Base-by-base conservation (phyloP, 768 basidiomycete species). In the Termitomyces sp. region DNA sequence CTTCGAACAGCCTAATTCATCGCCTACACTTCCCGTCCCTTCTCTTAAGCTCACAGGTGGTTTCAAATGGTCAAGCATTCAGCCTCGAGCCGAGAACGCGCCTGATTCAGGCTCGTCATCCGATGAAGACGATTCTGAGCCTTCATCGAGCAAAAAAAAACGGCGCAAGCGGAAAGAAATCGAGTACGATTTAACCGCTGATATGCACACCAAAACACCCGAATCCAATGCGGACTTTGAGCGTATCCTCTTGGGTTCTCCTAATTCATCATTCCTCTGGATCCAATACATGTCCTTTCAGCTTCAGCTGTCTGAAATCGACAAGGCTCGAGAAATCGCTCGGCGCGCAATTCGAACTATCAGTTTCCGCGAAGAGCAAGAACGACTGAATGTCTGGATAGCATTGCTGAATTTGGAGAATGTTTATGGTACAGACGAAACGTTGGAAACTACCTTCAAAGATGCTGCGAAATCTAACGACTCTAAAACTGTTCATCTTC, bases 251-350 rank as follows among this genome's bases (percentile, higher is more conserved):
- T 79, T 98, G 36, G 91, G 92, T 27, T 94, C 96, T 0, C 96
- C 97, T 1, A 94, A 97, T 67, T 98, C 95, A 7, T 98, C 97
- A 0, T 97, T 89, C 72, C 80, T 98, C 32, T 99, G 97, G 97
- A 87, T 99, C 55, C 95, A 98, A 69, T 99, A 94, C 70, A 98
- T 99, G 94, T 96, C 97, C 9, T 96, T 98, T 83, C 93, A 95
- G 64, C 77, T 98, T 11, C 94, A 94, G 61, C 81, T 99, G n/a
- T 92, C 95, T 29, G 96, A 99, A 71, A 76, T 97, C 52, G 95
- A 94, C 63, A 97, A 95, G 70, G 97, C 96, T 13, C 82, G 94
- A 41, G 86, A 89, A 66, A 86, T 94, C 49, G 95, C 86, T 44
- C 81, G 83, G 50, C 84, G 91, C 22, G 96, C 94, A 5, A 76